phyloP scores from a whole-genome alignment of 164 flowering plant genomes.

The Euptelea pleiosperma region DNA sequence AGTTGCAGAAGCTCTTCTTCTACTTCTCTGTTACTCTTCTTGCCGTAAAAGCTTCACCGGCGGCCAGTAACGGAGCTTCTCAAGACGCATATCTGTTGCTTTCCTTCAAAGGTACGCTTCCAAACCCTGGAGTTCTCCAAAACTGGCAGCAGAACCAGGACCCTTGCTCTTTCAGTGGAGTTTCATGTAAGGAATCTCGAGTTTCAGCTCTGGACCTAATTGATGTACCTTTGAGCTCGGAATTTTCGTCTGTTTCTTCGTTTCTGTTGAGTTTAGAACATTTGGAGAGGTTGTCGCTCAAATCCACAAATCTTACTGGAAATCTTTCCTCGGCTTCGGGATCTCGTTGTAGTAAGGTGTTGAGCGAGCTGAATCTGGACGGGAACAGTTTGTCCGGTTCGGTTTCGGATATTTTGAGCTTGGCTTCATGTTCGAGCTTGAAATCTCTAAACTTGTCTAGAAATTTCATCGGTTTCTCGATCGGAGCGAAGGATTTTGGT shows the following conservation, averaged over 20 bases:
- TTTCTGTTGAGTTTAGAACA: conserved; percentile 37
- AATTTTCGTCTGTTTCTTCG: conserved; percentile 40
- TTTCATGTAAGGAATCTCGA: conserved; percentile 42
- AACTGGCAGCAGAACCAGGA: conserved; percentile 40
- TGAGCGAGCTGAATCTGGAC: conserved; percentile 61
- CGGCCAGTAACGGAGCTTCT: conserved; percentile 8
- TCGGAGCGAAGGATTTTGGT: conserved; percentile 11
- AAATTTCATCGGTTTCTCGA: conserved; percentile 39
- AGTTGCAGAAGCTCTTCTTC: conserved; percentile 1
- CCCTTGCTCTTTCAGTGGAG: conserved; percentile 62
- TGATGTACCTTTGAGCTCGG: conserved; percentile 22
- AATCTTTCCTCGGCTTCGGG: conserved; percentile 28
- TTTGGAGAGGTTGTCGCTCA: conserved; percentile 41
- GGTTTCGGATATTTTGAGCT: conserved; percentile 32
- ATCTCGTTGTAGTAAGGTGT: conserved; percentile 33
- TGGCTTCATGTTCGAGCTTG: conserved; percentile 46
- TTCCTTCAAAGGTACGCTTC: conserved; percentile 47
- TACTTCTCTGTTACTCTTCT: neutral
- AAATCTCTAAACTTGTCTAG: conserved; percentile 53
- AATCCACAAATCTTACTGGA: conserved; percentile 45
- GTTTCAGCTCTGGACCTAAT: conserved; percentile 64
- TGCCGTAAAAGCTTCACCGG: conserved; percentile 2
- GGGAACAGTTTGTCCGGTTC: conserved; percentile 53
- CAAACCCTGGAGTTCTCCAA: conserved; percentile 31
- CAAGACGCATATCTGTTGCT: conserved; percentile 39